Base-by-base conservation (phyloP, 192 early-diverging fungal genomes). In the Spinellus fusiger region DNA sequence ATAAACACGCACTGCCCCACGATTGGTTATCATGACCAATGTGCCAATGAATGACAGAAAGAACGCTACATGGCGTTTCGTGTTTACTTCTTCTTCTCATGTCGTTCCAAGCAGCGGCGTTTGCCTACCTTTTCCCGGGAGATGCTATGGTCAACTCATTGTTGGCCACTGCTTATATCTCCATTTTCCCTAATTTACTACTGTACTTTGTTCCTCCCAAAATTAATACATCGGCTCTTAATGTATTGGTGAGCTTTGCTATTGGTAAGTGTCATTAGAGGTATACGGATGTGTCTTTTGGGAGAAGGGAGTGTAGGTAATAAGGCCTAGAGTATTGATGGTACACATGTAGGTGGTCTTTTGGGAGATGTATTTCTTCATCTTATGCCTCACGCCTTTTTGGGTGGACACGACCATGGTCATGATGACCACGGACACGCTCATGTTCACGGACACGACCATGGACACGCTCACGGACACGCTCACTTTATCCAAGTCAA, bases 331-430 rank as follows among this genome's bases (percentile, higher is more conserved):
- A 6, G n/a, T 54, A 15, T 56, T 37, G 10, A 56, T n/a, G 15
- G n/a, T 31, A 40, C 2, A 25, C 5, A 25, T 22, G 16, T 49
- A 54, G 69, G 91, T 63, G 89, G 88, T 9, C 71, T 93, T 25
- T 61, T 93, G 29, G 90, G 91, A 13, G 91, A 93, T 64, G 91
- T 92, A 10, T 89, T 93, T 61, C 66, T 93, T 64, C 91, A 93
- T 61, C 68, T 93, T 47, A 62, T 93, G 38, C 91, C 91, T 38
- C 86, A 91, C 62, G 80, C 87, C 33, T 89, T 93, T 59, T 52
- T 80, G 44, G 82, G 76, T 5, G 89, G 81, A 56, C 62, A 65
- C 50, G 38, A 57, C 18, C 53, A 62, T 20, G 57, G 18, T 10
- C 48, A 80, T 40, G 82, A 76, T 13, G 87, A 81, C 54, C 62